phyloP scores from a whole-genome alignment of 164 flowering plant genomes.

The Chloranthus sessilifolius region DNA sequence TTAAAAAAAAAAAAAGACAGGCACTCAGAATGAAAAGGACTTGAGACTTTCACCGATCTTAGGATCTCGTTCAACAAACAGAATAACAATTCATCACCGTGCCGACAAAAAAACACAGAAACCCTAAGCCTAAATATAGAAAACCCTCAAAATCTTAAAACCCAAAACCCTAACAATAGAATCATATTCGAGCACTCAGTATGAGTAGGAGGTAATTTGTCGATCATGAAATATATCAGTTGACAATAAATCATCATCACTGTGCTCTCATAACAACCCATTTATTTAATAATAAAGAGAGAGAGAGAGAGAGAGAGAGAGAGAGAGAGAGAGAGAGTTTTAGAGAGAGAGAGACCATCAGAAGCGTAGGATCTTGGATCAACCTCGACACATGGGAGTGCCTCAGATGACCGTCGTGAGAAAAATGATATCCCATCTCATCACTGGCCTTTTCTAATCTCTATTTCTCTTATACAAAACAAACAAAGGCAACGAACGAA shows the following conservation, averaged over 20 bases:
- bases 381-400: conserved; percentile 4
- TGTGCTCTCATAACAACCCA: not conserved
- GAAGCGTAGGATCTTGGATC: conserved; percentile 5
- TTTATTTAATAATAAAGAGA: no score
- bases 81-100: conserved; percentile 5
- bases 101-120: conserved; percentile 2
- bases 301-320: not conserved
- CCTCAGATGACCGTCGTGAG: conserved; percentile 21
- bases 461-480: no score
- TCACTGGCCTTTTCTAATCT: no score
- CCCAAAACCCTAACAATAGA: no score
- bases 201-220: conserved; percentile 20
- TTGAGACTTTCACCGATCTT: not conserved
- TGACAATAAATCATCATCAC: conserved; percentile 6
- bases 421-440: conserved; percentile 6
- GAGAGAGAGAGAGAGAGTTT: not conserved
- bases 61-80: conserved; percentile 1
- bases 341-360: conserved; percentile 10
- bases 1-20: not conserved
- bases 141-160: not conserved
- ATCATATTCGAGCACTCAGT: conserved; percentile 20
- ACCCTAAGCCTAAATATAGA: not conserved
- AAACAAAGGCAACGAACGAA: no score
- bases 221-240: conserved; percentile 12
- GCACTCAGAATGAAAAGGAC: conserved; percentile 16